Conservation (phyloP, 176 grass and related monocot genomes). For the Calamus simplicifolius region DNA sequence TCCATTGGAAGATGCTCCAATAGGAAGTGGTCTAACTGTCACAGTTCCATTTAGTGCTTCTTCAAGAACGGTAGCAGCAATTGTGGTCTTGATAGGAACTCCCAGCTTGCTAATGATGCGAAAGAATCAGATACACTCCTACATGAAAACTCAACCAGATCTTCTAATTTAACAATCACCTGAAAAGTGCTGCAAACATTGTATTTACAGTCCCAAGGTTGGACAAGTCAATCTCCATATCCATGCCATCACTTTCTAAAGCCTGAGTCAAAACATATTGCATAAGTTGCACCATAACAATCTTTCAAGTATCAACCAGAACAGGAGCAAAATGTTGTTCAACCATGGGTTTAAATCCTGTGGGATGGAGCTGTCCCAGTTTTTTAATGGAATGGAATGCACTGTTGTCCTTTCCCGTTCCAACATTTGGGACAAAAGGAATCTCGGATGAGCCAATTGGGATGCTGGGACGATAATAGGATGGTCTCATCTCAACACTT, state of each 20-base stretch:
- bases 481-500: too few species aligned
- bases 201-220: slow-evolving; percentile 99
- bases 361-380: background rate
- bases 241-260: slow-evolving; percentile 94
- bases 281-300: background rate
- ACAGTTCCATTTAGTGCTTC: slow-evolving; percentile 94
- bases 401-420: too few species aligned
- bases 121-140: slow-evolving; percentile 7
- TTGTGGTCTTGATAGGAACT: slow-evolving; percentile 95
- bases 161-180: slow-evolving; percentile 38
- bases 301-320: background rate
- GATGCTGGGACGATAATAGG: too few species aligned
- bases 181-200: slow-evolving; percentile 99
- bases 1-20: slow-evolving; percentile 70
- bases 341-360: too few species aligned
- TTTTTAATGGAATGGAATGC: background rate
- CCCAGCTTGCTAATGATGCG: slow-evolving; percentile 75
- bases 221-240: slow-evolving; percentile 99
- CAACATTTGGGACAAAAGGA: too few species aligned
- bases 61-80: slow-evolving; percentile 87
- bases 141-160: slow-evolving; percentile 9
- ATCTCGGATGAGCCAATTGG: too few species aligned
- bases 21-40: slow-evolving; percentile 80
- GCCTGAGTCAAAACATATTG: slow-evolving; percentile 35
- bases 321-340: background rate